These are phyloP conservation scores for Annona cherimola DNA, from an alignment of 164 flowering plant genomes.

Conservation along the genomic window DNA sequence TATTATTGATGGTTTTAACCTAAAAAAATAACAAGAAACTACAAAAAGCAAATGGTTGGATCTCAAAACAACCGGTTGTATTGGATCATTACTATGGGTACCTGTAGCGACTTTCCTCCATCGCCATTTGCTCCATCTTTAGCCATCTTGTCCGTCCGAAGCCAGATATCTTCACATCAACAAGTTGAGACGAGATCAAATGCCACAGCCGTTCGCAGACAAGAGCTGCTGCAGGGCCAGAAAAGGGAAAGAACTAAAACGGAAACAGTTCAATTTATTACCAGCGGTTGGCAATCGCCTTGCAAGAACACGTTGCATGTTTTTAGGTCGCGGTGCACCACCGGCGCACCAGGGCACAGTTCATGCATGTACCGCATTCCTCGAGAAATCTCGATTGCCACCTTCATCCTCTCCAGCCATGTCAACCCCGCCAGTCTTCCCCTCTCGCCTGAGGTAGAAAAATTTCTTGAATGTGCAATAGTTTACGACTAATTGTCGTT, in stretches of 20 bases:
- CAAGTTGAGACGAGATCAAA: neutral
- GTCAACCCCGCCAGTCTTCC: constrained; percentile 13
- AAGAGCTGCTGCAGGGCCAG: neutral
- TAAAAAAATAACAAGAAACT: too few relatives aligned
- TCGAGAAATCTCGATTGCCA: constrained; percentile 26
- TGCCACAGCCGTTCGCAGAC: neutral
- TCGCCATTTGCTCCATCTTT: constrained; percentile 15
- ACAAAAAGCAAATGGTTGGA: too few relatives aligned
- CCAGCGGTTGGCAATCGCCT: constrained; percentile 28
- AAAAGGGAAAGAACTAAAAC: neutral
- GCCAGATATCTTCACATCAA: constrained; percentile 26
- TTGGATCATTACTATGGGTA: neutral
- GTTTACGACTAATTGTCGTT: too few relatives aligned
- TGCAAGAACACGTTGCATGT: constrained; percentile 24
- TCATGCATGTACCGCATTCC: constrained; percentile 43
- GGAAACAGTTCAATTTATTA: neutral
- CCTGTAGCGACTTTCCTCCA: constrained; percentile 14
- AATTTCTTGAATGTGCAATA: too few relatives aligned
- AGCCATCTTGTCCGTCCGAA: constrained; percentile 38
- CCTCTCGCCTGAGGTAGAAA: constrained; percentile 9
- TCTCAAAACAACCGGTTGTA: too few relatives aligned
- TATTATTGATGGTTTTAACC: too few relatives aligned
- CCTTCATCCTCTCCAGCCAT: constrained; percentile 26
- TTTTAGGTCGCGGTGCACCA: constrained; percentile 28
- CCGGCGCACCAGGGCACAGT: constrained; percentile 36